Percentiles rank a stretch among this genome's conserved stretches.
Conservation (phyloP, 1,284 basidiomycete genomes). For the Ganoderma leucocontextum region DNA sequence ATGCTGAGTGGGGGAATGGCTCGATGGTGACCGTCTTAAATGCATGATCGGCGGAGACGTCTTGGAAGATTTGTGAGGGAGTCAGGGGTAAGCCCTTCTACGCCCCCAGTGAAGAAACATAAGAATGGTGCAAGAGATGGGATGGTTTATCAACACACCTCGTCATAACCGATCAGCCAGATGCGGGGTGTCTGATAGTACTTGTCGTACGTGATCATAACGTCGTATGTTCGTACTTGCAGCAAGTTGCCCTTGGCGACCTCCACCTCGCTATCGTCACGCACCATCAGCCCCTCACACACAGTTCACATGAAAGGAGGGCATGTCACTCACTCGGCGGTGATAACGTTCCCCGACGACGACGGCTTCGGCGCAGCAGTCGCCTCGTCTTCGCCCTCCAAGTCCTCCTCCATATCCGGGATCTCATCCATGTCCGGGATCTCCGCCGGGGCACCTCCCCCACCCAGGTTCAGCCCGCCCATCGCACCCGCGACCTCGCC, state of each 20-base stretch:
- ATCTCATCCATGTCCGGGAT: constrained; percentile 53
- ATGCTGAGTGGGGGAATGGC: constrained; percentile 91
- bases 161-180: constrained; percentile 95
- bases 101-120: background rate
- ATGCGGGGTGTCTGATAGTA: constrained; percentile 97
- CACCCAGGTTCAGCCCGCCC: constrained; percentile 68
- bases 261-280: constrained; percentile 57
- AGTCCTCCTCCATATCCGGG: constrained; percentile 49
- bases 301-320: background rate
- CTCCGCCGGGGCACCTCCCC: constrained; percentile 53
- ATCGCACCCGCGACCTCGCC: constrained; percentile 80
- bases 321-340: constrained; percentile 37
- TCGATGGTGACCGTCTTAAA: constrained; percentile 99
- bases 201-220: constrained; percentile 99
- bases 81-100: constrained; percentile 89
- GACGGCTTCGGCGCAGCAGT: constrained; percentile 73
- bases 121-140: background rate
- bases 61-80: constrained; percentile 94
- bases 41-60: constrained; percentile 96
- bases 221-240: constrained; percentile 98
- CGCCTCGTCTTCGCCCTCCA: constrained; percentile 67
- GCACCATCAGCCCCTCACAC: background rate
- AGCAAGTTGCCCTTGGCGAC: constrained; percentile 84
- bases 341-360: constrained; percentile 25
- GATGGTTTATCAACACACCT: constrained; percentile 58